Conservation (phyloP, 257 asterid genomes). For the Vinca minor region DNA sequence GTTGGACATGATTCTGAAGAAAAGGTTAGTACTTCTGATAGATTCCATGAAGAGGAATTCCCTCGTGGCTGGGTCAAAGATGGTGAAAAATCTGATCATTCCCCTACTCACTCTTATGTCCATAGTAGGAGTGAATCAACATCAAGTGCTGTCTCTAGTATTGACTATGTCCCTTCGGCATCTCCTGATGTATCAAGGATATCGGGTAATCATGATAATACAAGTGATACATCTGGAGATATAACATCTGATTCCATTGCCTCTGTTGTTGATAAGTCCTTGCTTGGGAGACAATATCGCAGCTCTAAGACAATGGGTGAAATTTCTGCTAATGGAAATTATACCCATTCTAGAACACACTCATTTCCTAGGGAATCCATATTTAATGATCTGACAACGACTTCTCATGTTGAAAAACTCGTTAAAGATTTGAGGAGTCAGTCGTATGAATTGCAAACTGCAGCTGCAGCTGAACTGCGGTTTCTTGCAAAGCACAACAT, state of each 20-base stretch:
- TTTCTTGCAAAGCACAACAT: conserved; percentile 62
- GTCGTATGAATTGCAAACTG: conserved; percentile 50
- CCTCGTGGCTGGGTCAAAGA: conserved; percentile 22
- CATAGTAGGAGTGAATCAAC: conserved; percentile 91
- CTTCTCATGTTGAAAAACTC: conserved; percentile 59
- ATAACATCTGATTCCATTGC: conserved; percentile 29
- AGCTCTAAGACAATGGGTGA: conserved; percentile 41
- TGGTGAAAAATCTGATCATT: conserved; percentile 39
- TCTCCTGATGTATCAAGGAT: conserved; percentile 45
- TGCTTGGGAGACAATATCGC: conserved; percentile 30
- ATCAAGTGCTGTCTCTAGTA: conserved; percentile 79
- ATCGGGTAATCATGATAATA: conserved; percentile 34
- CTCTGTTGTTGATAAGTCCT: conserved; percentile 22
- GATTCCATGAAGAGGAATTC: conserved; percentile 29
- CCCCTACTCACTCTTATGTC: conserved; percentile 63
- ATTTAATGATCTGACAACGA: conserved; percentile 44
- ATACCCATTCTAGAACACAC: conserved; percentile 30
- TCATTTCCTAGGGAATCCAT: conserved; percentile 40
- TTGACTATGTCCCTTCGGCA: conserved; percentile 44
- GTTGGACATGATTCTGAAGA: conserved; percentile 23
- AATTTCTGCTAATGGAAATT: conserved; percentile 39
- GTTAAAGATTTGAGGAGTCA: conserved; percentile 41
- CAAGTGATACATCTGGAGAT: conserved; percentile 34
- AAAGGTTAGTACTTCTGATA: conserved; percentile 20
- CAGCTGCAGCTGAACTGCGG: conserved; percentile 72